Evolutionary conservation across 2,329 filamentous ascomycete genomes (phyloP).

Genomic region (Xylariaceae sp.): DNA sequence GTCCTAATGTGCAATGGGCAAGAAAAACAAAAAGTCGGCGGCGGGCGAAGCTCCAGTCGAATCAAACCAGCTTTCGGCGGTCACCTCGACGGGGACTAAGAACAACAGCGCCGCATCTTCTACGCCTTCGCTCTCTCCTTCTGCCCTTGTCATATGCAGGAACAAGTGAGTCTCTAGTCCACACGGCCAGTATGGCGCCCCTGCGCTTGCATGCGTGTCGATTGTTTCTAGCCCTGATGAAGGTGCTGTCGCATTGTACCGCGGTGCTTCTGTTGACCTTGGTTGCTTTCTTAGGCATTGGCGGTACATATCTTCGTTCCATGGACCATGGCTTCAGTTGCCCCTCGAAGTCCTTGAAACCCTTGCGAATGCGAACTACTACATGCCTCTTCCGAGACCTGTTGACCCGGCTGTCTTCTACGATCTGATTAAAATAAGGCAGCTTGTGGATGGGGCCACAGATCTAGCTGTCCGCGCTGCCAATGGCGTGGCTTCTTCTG

Average conservation of each 20-base stretch:
- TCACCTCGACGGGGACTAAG: slow-evolving; percentile 5
- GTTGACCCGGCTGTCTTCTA: slow-evolving; percentile 83
- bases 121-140: slow-evolving; percentile 46
- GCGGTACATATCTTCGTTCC: slow-evolving; percentile 83
- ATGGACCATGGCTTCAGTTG: slow-evolving; percentile 82
- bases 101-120: slow-evolving; percentile 26
- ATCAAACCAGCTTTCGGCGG: slow-evolving; percentile 32
- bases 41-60: slow-evolving; percentile 36
- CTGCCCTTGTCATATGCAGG: slow-evolving; percentile 66
- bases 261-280: slow-evolving; percentile 5
- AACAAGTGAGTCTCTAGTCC: slow-evolving; percentile 65
- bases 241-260: slow-evolving; percentile 20
- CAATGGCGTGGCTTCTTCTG: slow-evolving; percentile 71
- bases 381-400: slow-evolving; percentile 74
- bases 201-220: neutral
- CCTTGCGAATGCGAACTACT: slow-evolving; percentile 80
- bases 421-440: slow-evolving; percentile 82
- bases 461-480: slow-evolving; percentile 78
- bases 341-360: slow-evolving; percentile 79
- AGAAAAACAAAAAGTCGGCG: slow-evolving; percentile 53
- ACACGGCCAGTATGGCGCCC: neutral
- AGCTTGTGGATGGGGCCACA: slow-evolving; percentile 79
- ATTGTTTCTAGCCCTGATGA: slow-evolving; percentile 2
- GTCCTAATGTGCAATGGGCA: slow-evolving; percentile 49
- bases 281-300: slow-evolving; percentile 66